phyloP scores from a whole-genome alignment of 1,139 yeast genomes.

The Yamadazyma trypodendri region DNA sequence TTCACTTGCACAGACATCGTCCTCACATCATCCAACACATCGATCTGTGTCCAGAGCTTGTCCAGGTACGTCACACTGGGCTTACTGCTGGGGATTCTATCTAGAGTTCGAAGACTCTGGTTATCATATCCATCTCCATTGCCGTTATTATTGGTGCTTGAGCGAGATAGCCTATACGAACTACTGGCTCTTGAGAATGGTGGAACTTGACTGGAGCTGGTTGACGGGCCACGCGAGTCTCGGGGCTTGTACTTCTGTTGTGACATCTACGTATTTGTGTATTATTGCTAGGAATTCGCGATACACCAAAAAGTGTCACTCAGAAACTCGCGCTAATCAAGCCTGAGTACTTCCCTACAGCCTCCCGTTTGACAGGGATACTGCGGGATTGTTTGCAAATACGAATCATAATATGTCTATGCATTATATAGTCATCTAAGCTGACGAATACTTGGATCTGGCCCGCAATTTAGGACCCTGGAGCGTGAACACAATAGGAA shows the following conservation, averaged over 20 bases:
- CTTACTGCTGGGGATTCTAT: constrained; percentile 45
- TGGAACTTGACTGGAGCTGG: constrained; percentile 9
- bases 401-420: no score
- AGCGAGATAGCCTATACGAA: constrained; percentile 22
- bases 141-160: constrained; percentile 24
- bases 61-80: constrained; percentile 66
- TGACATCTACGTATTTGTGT: background rate
- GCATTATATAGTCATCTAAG: no score
- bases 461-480: constrained; percentile 34
- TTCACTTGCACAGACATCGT: constrained; percentile 59
- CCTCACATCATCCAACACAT: constrained; percentile 78
- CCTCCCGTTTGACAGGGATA: no score
- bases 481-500: constrained; percentile 50
- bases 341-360: no score
- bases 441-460: constrained; percentile 50
- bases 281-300: no score
- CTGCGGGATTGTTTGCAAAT: no score
- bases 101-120: constrained; percentile 38
- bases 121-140: constrained; percentile 19
- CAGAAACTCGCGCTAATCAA: no score
- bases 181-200: constrained; percentile 16
- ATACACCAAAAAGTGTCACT: no score
- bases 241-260: constrained; percentile 2
- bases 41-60: constrained; percentile 84
- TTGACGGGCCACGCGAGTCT: constrained; percentile 6